phyloP scores from a whole-genome alignment of 75 land plant species.

The Ceratopteris richardii region DNA sequence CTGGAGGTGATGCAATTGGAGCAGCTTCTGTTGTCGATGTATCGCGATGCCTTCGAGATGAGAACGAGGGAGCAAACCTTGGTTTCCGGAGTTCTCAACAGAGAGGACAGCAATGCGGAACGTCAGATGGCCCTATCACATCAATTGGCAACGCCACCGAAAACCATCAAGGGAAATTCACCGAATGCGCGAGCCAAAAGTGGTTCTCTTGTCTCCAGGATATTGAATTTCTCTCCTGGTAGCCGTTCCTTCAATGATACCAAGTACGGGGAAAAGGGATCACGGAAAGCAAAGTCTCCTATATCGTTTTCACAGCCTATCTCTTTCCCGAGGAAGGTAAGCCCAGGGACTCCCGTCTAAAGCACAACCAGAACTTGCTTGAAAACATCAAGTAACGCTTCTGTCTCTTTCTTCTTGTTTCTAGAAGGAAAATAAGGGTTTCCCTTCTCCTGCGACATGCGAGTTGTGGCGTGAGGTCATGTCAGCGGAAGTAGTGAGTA shows the following conservation, averaged over 20 bases:
- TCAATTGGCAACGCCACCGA: neutral
- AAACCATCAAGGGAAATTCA: neutral
- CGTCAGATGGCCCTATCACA: neutral
- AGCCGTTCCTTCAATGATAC: neutral
- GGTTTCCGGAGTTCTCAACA: neutral
- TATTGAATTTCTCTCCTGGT: neutral
- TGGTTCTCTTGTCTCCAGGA: neutral
- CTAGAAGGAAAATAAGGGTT: neutral
- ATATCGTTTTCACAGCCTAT: neutral
- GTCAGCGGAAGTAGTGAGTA: constrained; percentile 1
- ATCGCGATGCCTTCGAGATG: neutral
- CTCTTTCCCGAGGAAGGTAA: neutral
- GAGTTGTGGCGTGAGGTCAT: constrained; percentile 6
- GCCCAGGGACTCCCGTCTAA: neutral
- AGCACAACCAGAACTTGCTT: neutral
- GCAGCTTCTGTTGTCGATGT: neutral
- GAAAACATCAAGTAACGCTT: too few species aligned
- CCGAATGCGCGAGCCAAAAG: neutral
- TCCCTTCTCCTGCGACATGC: neutral
- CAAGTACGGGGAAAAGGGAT: neutral
- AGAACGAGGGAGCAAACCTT: neutral
- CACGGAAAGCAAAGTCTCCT: neutral
- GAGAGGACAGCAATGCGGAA: neutral
- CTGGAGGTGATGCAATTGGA: neutral
- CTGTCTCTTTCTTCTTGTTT: neutral